Evolutionary conservation across 371 early-diverging fungal species (phyloP).

Genomic region (Mucor racemosus): DNA sequence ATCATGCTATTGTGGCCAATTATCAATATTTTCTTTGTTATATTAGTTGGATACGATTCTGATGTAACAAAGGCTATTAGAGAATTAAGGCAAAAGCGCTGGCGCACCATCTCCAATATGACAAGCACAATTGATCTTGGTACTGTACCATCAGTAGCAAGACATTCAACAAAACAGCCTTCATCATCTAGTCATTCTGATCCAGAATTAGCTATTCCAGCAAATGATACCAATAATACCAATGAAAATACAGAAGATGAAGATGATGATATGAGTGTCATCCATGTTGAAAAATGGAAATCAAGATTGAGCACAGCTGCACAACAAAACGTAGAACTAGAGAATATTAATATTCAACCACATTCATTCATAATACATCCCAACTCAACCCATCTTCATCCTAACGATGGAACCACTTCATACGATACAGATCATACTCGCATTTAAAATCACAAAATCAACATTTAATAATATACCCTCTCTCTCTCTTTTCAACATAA

Average conservation of each 20-base stretch:
- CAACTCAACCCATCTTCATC: background rate
- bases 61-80: constrained; percentile 41
- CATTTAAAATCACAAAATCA: background rate
- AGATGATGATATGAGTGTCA: background rate
- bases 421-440: constrained; percentile 20
- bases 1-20: constrained; percentile 50
- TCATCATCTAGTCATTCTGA: constrained; percentile 3
- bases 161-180: background rate
- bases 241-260: constrained; percentile 7
- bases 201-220: background rate
- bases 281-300: constrained; percentile 14
- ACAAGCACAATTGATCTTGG: constrained; percentile 21
- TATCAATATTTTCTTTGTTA: constrained; percentile 37
- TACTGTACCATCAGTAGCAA: background rate
- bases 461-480: constrained; percentile 9
- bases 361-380: background rate
- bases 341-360: background rate
- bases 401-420: constrained; percentile 6
- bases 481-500: background rate
- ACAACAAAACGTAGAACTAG: background rate
- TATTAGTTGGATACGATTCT: constrained; percentile 49
- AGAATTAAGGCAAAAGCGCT: constrained; percentile 21
- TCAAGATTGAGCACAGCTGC: background rate
- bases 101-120: constrained; percentile 17
- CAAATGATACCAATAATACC: constrained; percentile 4